These are phyloP conservation scores for Limnanthes douglasii DNA, from an alignment of 345 rosid species.

Conservation along the genomic window DNA sequence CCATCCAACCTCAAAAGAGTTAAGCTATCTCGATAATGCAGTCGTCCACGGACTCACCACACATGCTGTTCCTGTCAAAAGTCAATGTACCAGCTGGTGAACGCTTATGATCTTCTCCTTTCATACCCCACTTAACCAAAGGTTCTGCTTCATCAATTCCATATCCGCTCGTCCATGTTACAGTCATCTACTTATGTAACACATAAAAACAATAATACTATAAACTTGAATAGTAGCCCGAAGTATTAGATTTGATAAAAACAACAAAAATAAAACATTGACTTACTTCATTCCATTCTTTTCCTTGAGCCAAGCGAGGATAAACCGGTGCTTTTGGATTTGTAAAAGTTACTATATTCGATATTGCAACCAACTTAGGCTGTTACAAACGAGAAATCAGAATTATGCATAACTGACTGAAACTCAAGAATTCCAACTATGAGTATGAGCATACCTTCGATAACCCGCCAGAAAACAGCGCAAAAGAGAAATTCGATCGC, in stretches of 20 bases:
- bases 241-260: not conserved
- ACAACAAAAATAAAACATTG: not conserved
- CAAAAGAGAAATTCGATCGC: conserved; percentile 61
- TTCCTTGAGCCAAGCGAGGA: conserved; percentile 59
- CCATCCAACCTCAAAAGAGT: not conserved
- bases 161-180: conserved; percentile 78
- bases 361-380: conserved; percentile 63
- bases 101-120: conserved; percentile 20
- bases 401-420: not conserved
- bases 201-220: too few species aligned
- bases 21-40: too few species aligned
- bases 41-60: too few species aligned
- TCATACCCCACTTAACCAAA: conserved; percentile 49
- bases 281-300: conserved; percentile 59
- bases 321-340: conserved; percentile 64
- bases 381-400: conserved; percentile 2
- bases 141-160: conserved; percentile 38
- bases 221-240: too few species aligned
- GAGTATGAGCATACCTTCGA: conserved; percentile 22
- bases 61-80: conserved; percentile 30
- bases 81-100: conserved; percentile 62
- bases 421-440: not conserved
- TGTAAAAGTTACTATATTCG: conserved; percentile 33
- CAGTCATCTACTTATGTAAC: conserved; percentile 55
- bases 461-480: conserved; percentile 45